phyloP scores from a whole-genome alignment of 805 yeast species.

The Myxozyma mucilagina region DNA sequence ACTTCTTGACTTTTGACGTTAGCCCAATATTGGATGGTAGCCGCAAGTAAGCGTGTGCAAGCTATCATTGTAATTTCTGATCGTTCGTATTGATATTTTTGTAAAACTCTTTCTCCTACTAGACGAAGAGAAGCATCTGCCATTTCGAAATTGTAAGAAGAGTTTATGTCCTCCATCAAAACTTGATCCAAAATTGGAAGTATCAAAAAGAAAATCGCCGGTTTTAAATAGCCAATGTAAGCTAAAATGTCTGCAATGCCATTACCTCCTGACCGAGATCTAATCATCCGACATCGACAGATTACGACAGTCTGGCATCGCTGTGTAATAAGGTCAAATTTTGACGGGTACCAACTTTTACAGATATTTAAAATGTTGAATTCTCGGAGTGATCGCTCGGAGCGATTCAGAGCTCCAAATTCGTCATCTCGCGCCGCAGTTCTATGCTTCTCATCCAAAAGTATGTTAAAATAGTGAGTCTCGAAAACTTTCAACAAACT shows the following conservation, averaged over 20 bases:
- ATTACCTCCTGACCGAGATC: background rate
- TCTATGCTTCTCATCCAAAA: background rate
- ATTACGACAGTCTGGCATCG: background rate
- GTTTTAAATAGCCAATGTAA: background rate
- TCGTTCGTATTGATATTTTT: slow-evolving; percentile 23
- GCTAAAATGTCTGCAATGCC: background rate
- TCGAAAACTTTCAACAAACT: background rate
- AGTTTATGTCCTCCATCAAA: background rate
- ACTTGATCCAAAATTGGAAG: background rate
- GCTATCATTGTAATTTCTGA: slow-evolving; percentile 15
- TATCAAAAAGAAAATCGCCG: background rate
- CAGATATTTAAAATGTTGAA: background rate
- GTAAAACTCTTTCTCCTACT: slow-evolving; percentile 4
- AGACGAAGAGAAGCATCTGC: slow-evolving; percentile 5
- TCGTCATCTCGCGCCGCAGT: background rate
- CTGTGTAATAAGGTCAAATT: background rate
- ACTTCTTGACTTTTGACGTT: background rate
- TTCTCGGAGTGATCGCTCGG: background rate
- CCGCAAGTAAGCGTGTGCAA: background rate
- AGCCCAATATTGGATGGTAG: slow-evolving; percentile 1
- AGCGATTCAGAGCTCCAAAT: background rate
- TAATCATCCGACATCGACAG: background rate
- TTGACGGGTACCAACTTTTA: background rate
- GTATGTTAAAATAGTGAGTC: too few species aligned
- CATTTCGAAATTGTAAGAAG: background rate